phyloP scores from a whole-genome alignment of 1,284 basidiomycete species.

The Fomitopsis palustris region DNA sequence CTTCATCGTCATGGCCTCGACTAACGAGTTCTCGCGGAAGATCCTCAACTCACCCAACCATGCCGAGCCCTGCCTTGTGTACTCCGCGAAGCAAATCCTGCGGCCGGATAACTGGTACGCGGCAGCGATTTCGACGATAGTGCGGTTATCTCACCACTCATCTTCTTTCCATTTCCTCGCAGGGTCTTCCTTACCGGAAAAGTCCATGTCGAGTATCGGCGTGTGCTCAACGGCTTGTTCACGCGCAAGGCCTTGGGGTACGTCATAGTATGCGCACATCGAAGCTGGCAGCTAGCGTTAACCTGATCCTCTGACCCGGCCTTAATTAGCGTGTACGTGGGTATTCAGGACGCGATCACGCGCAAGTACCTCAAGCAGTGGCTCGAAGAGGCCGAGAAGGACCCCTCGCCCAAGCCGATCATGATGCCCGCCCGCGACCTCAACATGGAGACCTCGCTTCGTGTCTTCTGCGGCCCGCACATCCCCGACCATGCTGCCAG shows the following conservation, averaged over 20 bases:
- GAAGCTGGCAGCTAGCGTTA: not conserved
- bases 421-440: conserved; percentile 91
- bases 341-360: conserved; percentile 85
- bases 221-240: conserved; percentile 88
- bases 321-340: conserved; percentile 72
- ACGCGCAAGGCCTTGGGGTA: conserved; percentile 91
- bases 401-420: conserved; percentile 59
- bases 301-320: not conserved
- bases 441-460: conserved; percentile 97
- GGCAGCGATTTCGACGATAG: not conserved
- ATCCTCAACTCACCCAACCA: conserved; percentile 89
- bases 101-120: conserved; percentile 87
- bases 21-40: conserved; percentile 88
- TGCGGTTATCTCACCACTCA: conserved; percentile 3
- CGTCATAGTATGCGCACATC: conserved; percentile 20
- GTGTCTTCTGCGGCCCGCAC: conserved; percentile 92
- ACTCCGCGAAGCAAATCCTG: conserved; percentile 89
- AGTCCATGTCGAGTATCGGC: conserved; percentile 91
- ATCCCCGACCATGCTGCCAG: conserved; percentile 76
- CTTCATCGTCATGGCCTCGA: conserved; percentile 95
- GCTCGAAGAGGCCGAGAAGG: conserved; percentile 54
- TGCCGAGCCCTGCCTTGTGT: conserved; percentile 92
- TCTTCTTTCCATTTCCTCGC: conserved; percentile 5
- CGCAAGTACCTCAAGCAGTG: conserved; percentile 75
- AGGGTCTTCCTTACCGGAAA: conserved; percentile 98